Evolutionary conservation across 2,329 filamentous ascomycete species (phyloP), one percentile per base, ranked within the genome.

Genomic region (Nemania sp.): DNA sequence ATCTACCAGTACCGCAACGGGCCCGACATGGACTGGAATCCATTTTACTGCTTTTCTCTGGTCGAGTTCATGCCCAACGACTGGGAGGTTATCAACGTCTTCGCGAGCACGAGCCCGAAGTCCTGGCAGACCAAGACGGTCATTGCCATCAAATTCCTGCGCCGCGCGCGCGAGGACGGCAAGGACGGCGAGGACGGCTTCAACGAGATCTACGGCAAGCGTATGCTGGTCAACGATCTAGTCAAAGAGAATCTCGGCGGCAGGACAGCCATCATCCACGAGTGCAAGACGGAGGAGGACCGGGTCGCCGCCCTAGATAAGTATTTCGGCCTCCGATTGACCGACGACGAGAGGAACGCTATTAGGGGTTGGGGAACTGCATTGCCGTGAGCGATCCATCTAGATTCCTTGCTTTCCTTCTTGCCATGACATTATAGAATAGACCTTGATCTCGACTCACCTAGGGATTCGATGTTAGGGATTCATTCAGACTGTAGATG

Each of bases 1-100:
- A 80, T 89, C 58, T 89, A 87, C 69, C 81, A 89, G 72, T 83
- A 84, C 65, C 80, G 83, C 29, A 80, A 83, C 62, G 73, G 74
- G 4, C 45, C 70, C 0, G 74, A 80, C 0, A 76, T 74, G 48
- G 76, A 78, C 1, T 92, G 88, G 85, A 77, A 80, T 20, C 77
- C 83, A 1, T 82, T 80, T 49, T 91, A 90, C 72, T 84, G 81
- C 62, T 92, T 92, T 72, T 81, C 82, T 1, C 85, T 89, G 62
- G 77, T 81, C 15, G 87, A 90, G 72, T 90, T 89, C 72, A 71
- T 85, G 35, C 81, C 80, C 3, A 73, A 77, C 45, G 88, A 90
- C 72, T 90, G 86, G 67, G 80, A 79, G 37, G 76, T 87, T 5
- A 79, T 88, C 77, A 89, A 84, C 71, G 83, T 78, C 66, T 82